Evolutionary conservation across 768 basidiomycete species (phyloP).

Genomic region (Bullera alba): DNA sequence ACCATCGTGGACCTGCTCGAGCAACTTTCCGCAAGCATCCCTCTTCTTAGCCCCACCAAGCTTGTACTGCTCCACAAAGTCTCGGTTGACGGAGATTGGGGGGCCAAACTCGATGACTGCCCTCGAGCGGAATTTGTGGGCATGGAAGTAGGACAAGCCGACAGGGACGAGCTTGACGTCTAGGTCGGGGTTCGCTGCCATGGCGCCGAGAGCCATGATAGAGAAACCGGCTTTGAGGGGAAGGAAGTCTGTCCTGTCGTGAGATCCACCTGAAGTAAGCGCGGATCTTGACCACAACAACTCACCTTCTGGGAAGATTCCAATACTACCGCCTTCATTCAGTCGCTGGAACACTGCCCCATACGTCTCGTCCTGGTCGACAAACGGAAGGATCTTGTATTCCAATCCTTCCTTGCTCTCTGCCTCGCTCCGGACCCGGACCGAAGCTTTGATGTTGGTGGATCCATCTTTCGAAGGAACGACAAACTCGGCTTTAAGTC

Average conservation of each 20-base stretch:
- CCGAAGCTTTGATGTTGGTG: constrained; percentile 41
- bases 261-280: constrained; percentile 73
- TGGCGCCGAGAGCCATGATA: constrained; percentile 95
- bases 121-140: constrained; percentile 79
- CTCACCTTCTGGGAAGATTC: constrained; percentile 95
- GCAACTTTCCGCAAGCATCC: constrained; percentile 78
- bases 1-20: constrained; percentile 85
- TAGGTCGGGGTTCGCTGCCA: constrained; percentile 79
- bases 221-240: constrained; percentile 97
- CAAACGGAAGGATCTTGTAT: constrained; percentile 76
- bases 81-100: constrained; percentile 82
- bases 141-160: constrained; percentile 65
- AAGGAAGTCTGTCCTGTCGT: constrained; percentile 91
- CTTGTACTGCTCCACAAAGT: constrained; percentile 83
- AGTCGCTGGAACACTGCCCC: constrained; percentile 80
- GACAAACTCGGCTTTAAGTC: constrained; percentile 37
- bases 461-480: constrained; percentile 41
- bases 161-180: constrained; percentile 80
- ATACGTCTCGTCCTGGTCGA: constrained; percentile 95
- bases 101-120: constrained; percentile 95
- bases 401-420: constrained; percentile 56
- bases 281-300: constrained; percentile 2
- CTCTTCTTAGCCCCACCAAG: constrained; percentile 79
- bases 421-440: constrained; percentile 27
- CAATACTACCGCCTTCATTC: constrained; percentile 79